These are phyloP conservation scores for Fonsecaea pedrosoi DNA, from an alignment of 2,329 filamentous ascomycete genomes.

Conservation along the genomic window DNA sequence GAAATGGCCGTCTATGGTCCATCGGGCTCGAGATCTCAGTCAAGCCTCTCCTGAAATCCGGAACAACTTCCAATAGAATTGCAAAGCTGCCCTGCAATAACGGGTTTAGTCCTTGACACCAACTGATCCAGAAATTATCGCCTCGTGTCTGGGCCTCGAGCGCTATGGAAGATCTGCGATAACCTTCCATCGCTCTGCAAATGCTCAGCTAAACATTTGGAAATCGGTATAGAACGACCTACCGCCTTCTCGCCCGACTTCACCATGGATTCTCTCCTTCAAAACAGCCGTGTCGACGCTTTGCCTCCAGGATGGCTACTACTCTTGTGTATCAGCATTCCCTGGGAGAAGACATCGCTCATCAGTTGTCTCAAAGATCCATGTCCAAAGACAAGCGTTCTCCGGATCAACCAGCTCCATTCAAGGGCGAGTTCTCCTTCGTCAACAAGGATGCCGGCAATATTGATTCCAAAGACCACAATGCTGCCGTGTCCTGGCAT, in stretches of 20 bases:
- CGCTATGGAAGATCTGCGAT: conserved; percentile 17
- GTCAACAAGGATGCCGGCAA: conserved; percentile 41
- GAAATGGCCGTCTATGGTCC: not conserved
- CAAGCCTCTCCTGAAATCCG: not conserved
- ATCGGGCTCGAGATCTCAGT: conserved; percentile 12
- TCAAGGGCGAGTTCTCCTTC: conserved; percentile 40
- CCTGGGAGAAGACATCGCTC: conserved; percentile 12
- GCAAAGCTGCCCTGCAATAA: conserved; percentile 25
- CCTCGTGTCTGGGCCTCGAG: conserved; percentile 15
- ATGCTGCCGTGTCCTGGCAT: conserved; percentile 39
- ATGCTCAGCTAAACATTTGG: conserved; percentile 36
- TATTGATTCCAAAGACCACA: conserved; percentile 40
- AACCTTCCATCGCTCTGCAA: conserved; percentile 26
- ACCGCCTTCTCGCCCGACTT: conserved; percentile 28
- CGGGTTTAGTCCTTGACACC: conserved; percentile 23
- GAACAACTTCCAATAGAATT: conserved; percentile 17
- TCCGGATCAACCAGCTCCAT: conserved; percentile 32
- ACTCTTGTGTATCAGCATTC: conserved; percentile 28
- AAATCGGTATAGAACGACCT: conserved; percentile 34
- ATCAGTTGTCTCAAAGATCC: conserved; percentile 10
- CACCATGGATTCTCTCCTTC: conserved; percentile 23
- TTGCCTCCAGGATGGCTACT: conserved; percentile 21
- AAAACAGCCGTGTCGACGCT: conserved; percentile 23
- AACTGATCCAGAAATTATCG: conserved; percentile 14
- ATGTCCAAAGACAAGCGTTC: conserved; percentile 36